Conservation (phyloP, 257 asterid genomes). For the Solanum sejunctum region DNA sequence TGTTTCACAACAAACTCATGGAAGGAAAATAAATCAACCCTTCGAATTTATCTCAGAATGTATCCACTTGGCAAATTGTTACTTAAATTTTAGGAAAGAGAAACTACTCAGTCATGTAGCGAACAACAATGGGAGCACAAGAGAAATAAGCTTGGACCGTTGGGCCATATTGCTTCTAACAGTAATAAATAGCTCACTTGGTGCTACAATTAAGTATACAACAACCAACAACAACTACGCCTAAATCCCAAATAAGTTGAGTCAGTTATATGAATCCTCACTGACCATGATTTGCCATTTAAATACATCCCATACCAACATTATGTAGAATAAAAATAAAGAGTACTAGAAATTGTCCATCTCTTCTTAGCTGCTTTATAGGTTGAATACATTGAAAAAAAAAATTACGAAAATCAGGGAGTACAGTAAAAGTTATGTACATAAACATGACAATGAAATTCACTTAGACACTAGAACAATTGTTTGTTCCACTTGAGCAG, state of each 20-base stretch:
- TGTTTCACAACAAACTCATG: background rate
- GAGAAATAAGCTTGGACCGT: background rate
- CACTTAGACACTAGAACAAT: background rate
- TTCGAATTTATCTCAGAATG: background rate
- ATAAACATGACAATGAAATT: background rate
- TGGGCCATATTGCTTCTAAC: background rate
- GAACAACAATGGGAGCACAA: background rate
- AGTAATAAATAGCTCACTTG: background rate
- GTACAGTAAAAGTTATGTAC: background rate
- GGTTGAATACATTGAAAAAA: background rate
- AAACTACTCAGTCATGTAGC: background rate
- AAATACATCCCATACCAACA: background rate
- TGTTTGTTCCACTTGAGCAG: background rate
- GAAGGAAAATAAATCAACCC: background rate
- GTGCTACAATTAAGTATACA: background rate
- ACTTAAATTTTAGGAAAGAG: background rate
- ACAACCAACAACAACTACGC: background rate
- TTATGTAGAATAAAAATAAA: background rate
- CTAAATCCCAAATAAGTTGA: background rate
- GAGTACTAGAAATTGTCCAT: background rate
- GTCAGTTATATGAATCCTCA: background rate
- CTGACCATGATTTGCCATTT: background rate
- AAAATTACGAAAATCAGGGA: background rate
- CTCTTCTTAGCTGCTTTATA: background rate
- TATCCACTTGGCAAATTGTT: background rate